Conservation (phyloP, 805 yeast species). For the Starmerella geochares region DNA sequence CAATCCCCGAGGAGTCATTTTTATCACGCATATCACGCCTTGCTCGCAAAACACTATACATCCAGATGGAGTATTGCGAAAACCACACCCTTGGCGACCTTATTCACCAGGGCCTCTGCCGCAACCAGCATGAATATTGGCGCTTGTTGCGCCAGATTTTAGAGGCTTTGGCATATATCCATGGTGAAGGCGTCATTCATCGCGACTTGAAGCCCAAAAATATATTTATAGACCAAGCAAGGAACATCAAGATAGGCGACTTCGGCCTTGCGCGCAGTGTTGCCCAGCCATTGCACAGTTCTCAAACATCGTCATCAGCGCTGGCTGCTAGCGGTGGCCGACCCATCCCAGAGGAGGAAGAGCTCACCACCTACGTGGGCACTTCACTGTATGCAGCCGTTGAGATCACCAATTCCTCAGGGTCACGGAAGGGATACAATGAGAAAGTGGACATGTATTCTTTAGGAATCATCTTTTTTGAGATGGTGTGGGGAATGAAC, state of each 20-base stretch:
- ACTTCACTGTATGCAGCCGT: conserved; percentile 87
- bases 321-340: neutral
- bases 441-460: conserved; percentile 96
- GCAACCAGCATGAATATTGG: conserved; percentile 76
- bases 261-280: conserved; percentile 84
- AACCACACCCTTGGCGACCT: conserved; percentile 79
- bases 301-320: conserved; percentile 1
- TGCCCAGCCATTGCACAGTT: conserved; percentile 21
- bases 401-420: conserved; percentile 47
- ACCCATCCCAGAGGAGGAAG: conserved; percentile 41
- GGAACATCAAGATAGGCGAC: conserved; percentile 89
- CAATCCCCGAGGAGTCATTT: neutral
- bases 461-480: conserved; percentile 86
- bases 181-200: conserved; percentile 87
- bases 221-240: conserved; percentile 81
- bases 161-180: conserved; percentile 85
- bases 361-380: conserved; percentile 85
- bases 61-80: conserved; percentile 98
- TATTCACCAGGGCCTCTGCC: conserved; percentile 64
- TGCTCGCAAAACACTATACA: conserved; percentile 58
- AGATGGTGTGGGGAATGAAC: conserved; percentile 74
- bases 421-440: conserved; percentile 46
- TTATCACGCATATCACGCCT: conserved; percentile 4
- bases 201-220: conserved; percentile 93
- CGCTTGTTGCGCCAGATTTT: conserved; percentile 73